Percentiles rank a stretch among this genome's conserved stretches.
phyloP scores from a whole-genome alignment of 441 rosid genomes.

The Pelargonium myrrhifolium region DNA sequence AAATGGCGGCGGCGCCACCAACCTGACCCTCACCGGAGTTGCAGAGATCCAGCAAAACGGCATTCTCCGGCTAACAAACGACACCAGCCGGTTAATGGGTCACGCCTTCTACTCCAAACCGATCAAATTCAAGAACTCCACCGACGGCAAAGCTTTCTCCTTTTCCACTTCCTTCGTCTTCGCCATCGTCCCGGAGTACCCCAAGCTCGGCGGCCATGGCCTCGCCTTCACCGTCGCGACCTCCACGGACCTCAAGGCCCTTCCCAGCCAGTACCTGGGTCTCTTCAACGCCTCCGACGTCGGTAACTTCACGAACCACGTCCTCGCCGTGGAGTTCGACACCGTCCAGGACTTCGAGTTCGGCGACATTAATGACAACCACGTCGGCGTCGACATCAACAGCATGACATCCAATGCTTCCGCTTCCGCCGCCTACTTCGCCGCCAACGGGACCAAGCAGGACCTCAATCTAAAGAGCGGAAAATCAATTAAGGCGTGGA shows the following conservation, averaged over 20 bases:
- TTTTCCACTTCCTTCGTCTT: conserved; percentile 64
- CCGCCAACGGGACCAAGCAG: conserved; percentile 20
- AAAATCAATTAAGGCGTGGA: conserved; percentile 50
- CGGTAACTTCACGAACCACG: conserved; percentile 46
- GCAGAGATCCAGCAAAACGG: conserved; percentile 36
- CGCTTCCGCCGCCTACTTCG: conserved; percentile 34
- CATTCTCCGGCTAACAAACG: conserved; percentile 47
- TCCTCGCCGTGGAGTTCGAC: conserved; percentile 73
- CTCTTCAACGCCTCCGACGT: conserved; percentile 47
- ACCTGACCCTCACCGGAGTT: conserved; percentile 40
- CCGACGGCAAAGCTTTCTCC: conserved; percentile 31
- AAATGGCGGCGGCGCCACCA: conserved; percentile 12
- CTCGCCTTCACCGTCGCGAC: conserved; percentile 61
- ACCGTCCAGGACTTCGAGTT: conserved; percentile 68
- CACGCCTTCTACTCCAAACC: too few species aligned
- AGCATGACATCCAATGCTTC: conserved; percentile 46
- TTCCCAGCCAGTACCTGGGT: conserved; percentile 70
- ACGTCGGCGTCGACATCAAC: conserved; percentile 69
- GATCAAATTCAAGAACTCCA: conserved; percentile 42
- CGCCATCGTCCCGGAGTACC: conserved; percentile 50
- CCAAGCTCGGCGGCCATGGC: conserved; percentile 69
- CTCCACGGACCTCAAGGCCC: conserved; percentile 29
- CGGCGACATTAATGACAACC: conserved; percentile 59
- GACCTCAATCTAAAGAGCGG: conserved; percentile 59
- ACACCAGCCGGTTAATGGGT: conserved; percentile 13